Base-by-base conservation (phyloP, 139 green algal genomes). In the Micromonas pusilla region DNA sequence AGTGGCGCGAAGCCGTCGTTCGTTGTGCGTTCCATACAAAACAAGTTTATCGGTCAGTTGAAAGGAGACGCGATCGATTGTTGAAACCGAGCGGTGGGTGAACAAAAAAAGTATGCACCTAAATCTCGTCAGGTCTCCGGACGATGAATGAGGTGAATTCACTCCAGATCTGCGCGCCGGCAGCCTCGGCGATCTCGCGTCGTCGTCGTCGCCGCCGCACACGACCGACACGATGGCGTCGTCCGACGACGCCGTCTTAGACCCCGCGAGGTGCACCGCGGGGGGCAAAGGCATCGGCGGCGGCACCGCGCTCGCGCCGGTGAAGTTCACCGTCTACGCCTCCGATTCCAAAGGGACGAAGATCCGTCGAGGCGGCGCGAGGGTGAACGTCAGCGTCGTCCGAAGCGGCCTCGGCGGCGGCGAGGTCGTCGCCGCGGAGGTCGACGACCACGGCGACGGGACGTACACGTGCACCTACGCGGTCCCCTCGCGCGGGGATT, bases 361-460 rank as follows among this genome's bases (percentile, higher is more conserved):
- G 45, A 57, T 57, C 45, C 9, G 45, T 9, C 9, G 9, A 9
- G 45, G 45, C 9, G 45, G 45, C 9, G 45, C 45, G 45, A 57
- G 16, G 9, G 45, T 57, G 45, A 9, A 57, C 9, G 16, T 57
- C 45, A 23, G 9, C 9, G 45, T 57, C 9, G 9, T 57, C 31
- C 66, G 38, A 25, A 20, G 9, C 31, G 66, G 66, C 31, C 26
- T 36, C n/a, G 3, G 28, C 66, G 16, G 19, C 26, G 66, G 45
- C 45, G 70, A 60, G 13, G 9, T 9, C 2, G 25, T 76, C 25
- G 36, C 53, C 9, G 37, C 28, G 70, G 19, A 34, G 36, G 36
- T 38, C 70, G 36, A 28, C 36, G 72, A 79, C 57, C 6, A 39
- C n/a, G 72, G 72, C 52, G 45, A 79, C 52, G 72, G 72, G 6